These are phyloP conservation scores for Parachlorella kessleri DNA, from an alignment of 139 green algal genomes.

Conservation along the genomic window DNA sequence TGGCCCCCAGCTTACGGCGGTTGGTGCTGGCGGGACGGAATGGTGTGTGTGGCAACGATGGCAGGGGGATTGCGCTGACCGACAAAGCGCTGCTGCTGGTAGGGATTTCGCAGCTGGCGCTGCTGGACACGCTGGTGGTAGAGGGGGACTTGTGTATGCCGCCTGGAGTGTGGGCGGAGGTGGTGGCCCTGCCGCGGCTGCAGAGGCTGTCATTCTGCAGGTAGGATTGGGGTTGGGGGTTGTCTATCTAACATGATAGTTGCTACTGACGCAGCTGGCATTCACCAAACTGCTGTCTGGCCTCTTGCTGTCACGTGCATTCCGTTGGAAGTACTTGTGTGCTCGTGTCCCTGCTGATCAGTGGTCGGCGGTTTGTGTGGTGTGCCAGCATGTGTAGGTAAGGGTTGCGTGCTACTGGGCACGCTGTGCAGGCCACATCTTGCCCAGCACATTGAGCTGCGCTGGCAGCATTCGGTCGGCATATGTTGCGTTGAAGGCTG, in stretches of 20 bases:
- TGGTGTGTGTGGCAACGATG: background rate
- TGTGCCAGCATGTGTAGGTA: too few relatives aligned
- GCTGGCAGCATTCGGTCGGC: too few relatives aligned
- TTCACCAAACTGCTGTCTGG: background rate
- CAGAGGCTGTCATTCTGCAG: conserved; percentile 2
- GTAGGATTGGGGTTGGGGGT: background rate
- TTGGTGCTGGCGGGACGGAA: background rate
- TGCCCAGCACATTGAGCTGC: too few relatives aligned
- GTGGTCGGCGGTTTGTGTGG: too few relatives aligned
- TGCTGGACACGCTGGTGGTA: background rate
- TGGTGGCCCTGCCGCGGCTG: conserved; percentile 10
- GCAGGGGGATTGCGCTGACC: background rate
- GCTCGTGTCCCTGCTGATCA: too few relatives aligned
- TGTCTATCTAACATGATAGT: background rate
- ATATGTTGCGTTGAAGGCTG: too few relatives aligned
- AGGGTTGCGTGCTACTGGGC: too few relatives aligned
- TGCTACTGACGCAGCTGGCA: background rate
- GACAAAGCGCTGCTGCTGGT: background rate
- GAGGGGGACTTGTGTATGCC: background rate
- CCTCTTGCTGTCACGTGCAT: background rate
- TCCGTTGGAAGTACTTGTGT: too few relatives aligned
- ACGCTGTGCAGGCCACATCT: too few relatives aligned
- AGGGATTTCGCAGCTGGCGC: background rate
- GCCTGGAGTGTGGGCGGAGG: background rate
- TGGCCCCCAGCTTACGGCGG: background rate